These are phyloP conservation scores for Sugiyamaella novakii DNA, from an alignment of 1,139 yeast genomes.

Conservation along the genomic window DNA sequence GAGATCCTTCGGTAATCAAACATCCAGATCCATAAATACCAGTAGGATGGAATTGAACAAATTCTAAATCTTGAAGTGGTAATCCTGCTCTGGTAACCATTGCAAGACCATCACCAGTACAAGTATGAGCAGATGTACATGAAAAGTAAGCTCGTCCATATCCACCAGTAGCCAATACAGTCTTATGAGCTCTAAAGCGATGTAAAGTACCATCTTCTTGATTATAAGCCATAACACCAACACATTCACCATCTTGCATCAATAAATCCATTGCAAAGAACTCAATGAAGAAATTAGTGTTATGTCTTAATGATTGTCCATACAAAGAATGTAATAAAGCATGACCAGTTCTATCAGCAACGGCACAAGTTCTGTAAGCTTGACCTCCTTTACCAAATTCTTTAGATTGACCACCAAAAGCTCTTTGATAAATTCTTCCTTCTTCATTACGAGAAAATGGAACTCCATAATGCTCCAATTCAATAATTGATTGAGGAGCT, in stretches of 20 bases:
- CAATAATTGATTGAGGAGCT: slow-evolving; percentile 94
- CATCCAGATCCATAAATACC: slow-evolving; percentile 99
- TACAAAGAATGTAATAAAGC: slow-evolving; percentile 93
- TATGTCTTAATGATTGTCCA: slow-evolving; percentile 95
- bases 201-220: slow-evolving; percentile 99
- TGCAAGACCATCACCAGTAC: slow-evolving; percentile 99
- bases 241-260: slow-evolving; percentile 95
- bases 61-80: slow-evolving; percentile 96
- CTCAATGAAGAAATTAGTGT: slow-evolving; percentile 97
- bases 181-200: slow-evolving; percentile 95
- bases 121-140: slow-evolving; percentile 98
- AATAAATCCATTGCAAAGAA: slow-evolving; percentile 93
- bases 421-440: slow-evolving; percentile 97
- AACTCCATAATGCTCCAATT: slow-evolving; percentile 96
- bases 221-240: slow-evolving; percentile 96
- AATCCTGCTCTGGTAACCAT: slow-evolving; percentile 98
- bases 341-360: slow-evolving; percentile 98
- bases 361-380: slow-evolving; percentile 99
- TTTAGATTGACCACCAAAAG: slow-evolving; percentile 96
- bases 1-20: slow-evolving; percentile 97
- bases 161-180: slow-evolving; percentile 98
- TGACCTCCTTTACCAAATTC: slow-evolving; percentile 98
- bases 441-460: slow-evolving; percentile 97
- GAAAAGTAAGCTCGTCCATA: slow-evolving; percentile 98
- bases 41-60: slow-evolving; percentile 98